These are phyloP conservation scores for Sporothrix brasiliensis DNA, from an alignment of 2,329 filamentous ascomycete species.

Conservation along the genomic window DNA sequence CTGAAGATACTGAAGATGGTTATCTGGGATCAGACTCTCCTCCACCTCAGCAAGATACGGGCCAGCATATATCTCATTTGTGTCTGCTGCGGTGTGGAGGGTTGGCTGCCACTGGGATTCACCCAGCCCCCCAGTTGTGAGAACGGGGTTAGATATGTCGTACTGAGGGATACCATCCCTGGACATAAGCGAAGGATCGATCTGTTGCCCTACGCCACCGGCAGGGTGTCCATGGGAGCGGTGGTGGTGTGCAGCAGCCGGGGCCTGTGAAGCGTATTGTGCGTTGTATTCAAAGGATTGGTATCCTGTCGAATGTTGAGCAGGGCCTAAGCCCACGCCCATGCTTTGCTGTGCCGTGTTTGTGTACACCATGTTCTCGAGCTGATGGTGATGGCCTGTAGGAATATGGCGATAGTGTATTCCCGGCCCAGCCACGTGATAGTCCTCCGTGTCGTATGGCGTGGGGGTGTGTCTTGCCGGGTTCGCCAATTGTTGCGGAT, in stretches of 20 bases:
- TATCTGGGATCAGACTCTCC: conserved; percentile 38
- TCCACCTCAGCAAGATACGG: conserved; percentile 39
- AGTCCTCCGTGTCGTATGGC: conserved; percentile 44
- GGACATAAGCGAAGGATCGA: conserved; percentile 40
- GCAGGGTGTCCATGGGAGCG: conserved; percentile 20
- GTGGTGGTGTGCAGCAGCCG: neutral
- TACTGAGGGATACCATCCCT: conserved; percentile 36
- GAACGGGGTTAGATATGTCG: conserved; percentile 36
- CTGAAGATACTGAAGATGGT: conserved; percentile 35
- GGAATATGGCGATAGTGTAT: conserved; percentile 45
- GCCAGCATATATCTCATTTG: conserved; percentile 33
- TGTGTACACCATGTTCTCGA: conserved; percentile 24
- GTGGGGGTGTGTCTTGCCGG: conserved; percentile 46
- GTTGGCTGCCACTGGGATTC: conserved; percentile 32
- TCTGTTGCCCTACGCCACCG: conserved; percentile 37
- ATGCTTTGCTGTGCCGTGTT: conserved; percentile 23
- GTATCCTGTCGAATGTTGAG: conserved; percentile 14
- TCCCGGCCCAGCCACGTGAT: conserved; percentile 39
- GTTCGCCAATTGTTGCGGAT: conserved; percentile 45
- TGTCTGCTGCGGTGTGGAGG: conserved; percentile 27
- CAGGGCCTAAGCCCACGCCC: neutral
- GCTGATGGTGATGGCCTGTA: conserved; percentile 33
- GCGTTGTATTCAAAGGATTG: conserved; percentile 1
- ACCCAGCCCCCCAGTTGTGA: conserved; percentile 14
- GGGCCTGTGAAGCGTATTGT: conserved; percentile 20